Percentiles rank a stretch among this genome's conserved stretches.
phyloP scores from a whole-genome alignment of 2,329 filamentous ascomycete genomes.

The Fusarium paranaense region DNA sequence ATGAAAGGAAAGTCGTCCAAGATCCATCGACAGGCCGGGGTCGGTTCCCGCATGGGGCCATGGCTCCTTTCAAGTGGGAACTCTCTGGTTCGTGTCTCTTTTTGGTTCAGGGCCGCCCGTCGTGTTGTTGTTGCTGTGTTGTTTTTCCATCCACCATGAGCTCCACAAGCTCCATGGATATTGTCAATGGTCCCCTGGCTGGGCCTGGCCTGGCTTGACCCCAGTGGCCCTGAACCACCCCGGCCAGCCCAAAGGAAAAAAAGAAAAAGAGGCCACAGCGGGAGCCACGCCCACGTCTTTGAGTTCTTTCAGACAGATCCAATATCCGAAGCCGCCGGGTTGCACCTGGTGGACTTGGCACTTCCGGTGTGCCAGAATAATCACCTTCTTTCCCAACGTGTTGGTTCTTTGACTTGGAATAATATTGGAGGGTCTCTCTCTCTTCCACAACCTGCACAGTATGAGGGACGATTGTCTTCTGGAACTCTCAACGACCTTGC shows the following conservation, averaged over 20 bases:
- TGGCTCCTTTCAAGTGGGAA: conserved; percentile 21
- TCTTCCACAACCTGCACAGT: conserved; percentile 15
- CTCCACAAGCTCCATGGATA: conserved; percentile 13
- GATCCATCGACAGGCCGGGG: conserved; percentile 11
- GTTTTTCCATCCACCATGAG: neutral
- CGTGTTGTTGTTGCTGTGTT: neutral
- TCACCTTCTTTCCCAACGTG: neutral
- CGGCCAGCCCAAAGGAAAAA: conserved; percentile 5
- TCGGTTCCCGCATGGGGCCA: neutral
- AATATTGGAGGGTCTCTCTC: conserved; percentile 8
- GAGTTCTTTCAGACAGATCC: conserved; percentile 26
- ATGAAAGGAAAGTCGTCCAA: neutral
- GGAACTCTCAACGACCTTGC: neutral
- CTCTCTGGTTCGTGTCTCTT: conserved; percentile 8
- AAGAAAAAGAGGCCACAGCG: conserved; percentile 14
- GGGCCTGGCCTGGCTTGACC: neutral
- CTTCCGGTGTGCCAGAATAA: conserved; percentile 22
- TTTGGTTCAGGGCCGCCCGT: neutral
- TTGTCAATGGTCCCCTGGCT: conserved; percentile 14
- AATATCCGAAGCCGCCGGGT: conserved; percentile 34
- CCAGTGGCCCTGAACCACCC: neutral
- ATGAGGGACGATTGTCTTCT: neutral
- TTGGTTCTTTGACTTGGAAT: conserved; percentile 1
- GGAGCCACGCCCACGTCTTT: conserved; percentile 23
- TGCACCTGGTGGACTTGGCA: conserved; percentile 26